phyloP scores from a whole-genome alignment of 2,329 filamentous ascomycete genomes.

The Ceratocystis cubensis region DNA sequence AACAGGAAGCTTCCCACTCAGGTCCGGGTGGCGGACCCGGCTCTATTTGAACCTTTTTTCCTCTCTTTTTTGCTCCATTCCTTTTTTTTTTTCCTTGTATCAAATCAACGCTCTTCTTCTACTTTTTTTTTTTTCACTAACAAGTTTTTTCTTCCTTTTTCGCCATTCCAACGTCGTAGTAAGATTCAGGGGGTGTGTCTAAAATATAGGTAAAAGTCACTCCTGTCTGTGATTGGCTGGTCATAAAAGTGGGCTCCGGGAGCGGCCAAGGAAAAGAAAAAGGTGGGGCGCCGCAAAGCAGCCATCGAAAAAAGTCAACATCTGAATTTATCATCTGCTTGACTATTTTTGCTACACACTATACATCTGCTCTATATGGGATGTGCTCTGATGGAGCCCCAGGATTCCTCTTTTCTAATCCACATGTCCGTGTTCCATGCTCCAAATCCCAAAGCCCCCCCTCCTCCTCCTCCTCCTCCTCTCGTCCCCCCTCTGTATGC shows the following conservation, averaged over 20 bases:
- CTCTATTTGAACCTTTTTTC: constrained; percentile 16
- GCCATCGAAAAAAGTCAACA: not conserved
- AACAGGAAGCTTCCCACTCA: not conserved
- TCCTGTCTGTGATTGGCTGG: constrained; percentile 6
- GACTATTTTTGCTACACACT: not conserved
- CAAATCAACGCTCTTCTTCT: not conserved
- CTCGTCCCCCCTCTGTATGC: not conserved
- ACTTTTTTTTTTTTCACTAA: not conserved
- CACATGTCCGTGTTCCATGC: not conserved
- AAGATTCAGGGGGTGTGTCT: constrained; percentile 12
- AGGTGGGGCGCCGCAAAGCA: not conserved
- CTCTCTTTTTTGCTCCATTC: not conserved
- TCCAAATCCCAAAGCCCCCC: not conserved
- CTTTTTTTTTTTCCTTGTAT: constrained; percentile 2
- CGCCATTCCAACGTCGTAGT: constrained; percentile 3
- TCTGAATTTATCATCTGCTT: not conserved
- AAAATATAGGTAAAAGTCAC: not conserved
- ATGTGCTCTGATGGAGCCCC: not conserved
- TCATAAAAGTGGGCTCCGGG: constrained; percentile 14
- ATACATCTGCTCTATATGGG: not conserved
- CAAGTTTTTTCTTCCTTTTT: not conserved
- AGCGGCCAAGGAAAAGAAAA: constrained; percentile 14
- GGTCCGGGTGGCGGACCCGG: constrained; percentile 9
- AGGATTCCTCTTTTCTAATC: not conserved
- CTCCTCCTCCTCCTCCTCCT: not conserved